phyloP scores from a whole-genome alignment of 139 green algal species.

The Mychonastes homosphaera region DNA sequence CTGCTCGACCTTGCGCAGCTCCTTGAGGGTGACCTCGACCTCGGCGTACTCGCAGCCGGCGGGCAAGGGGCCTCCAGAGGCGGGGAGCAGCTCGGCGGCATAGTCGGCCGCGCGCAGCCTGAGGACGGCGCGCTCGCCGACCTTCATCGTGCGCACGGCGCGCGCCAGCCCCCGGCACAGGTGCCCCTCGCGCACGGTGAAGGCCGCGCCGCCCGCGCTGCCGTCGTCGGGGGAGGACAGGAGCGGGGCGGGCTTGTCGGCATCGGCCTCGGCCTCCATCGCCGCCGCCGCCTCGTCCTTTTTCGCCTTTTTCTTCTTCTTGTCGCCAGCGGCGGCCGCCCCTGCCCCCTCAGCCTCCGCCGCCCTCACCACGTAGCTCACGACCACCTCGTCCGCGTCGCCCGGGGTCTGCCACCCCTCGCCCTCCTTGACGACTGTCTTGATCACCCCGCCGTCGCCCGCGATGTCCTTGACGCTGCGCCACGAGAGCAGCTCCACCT shows the following conservation, averaged over 20 bases:
- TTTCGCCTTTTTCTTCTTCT: background rate
- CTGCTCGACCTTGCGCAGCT: constrained; percentile 45
- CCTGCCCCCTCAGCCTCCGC: background rate
- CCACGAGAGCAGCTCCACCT: constrained; percentile 87
- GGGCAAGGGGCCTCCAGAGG: too few species aligned
- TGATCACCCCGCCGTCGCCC: constrained; percentile 67
- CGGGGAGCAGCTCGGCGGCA: too few species aligned
- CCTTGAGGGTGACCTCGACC: constrained; percentile 59
- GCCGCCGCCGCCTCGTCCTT: background rate
- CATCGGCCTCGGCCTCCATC: too few species aligned
- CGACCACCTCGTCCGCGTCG: constrained; percentile 51
- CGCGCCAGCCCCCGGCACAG: constrained; percentile 33
- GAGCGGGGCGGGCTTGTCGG: too few species aligned
- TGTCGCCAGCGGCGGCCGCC: background rate
- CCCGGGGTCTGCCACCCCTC: constrained; percentile 47
- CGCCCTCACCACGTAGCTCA: constrained; percentile 14
- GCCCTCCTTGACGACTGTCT: constrained; percentile 42
- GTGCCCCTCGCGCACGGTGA: constrained; percentile 29
- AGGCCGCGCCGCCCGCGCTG: constrained; percentile 38
- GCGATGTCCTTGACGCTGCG: constrained; percentile 73
- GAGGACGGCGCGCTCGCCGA: constrained; percentile 49
- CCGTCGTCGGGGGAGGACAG: too few species aligned
- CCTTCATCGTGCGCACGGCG: constrained; percentile 70
- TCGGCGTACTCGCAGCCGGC: constrained; percentile 52
- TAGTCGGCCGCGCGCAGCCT: too few species aligned